Evolutionary conservation across 2,329 filamentous ascomycete species (phyloP).

Genomic region (Colletotrichum sp.): DNA sequence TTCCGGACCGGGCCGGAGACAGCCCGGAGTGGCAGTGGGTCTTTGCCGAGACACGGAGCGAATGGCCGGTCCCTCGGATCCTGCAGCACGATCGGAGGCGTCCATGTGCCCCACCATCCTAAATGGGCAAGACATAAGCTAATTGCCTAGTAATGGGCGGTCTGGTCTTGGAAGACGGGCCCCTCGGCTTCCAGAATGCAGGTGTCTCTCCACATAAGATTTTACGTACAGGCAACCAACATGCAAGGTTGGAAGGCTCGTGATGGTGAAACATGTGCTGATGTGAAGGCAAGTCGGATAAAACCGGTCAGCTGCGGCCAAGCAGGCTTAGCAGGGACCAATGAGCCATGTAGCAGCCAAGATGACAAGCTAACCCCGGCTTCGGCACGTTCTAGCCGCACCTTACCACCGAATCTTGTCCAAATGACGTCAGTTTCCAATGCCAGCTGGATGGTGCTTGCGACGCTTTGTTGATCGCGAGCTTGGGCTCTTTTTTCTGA

Average conservation of each 20-base stretch:
- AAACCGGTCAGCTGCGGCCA: not conserved
- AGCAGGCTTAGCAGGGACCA: not conserved
- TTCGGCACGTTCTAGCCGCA: constrained; percentile 14
- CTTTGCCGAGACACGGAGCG: not conserved
- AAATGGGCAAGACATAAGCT: not conserved
- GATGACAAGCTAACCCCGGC: not conserved
- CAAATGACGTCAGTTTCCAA: constrained; percentile 11
- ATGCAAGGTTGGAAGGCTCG: constrained; percentile 12
- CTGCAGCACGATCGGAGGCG: not conserved
- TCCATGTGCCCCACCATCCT: not conserved
- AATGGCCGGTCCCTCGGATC: not conserved
- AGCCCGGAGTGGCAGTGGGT: not conserved
- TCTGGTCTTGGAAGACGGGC: not conserved
- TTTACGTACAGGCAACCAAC: not conserved
- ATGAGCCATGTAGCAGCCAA: not conserved
- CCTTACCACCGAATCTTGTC: not conserved
- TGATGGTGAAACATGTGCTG: constrained; percentile 14
- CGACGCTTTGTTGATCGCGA: constrained; percentile 17
- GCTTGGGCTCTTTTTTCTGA: not conserved
- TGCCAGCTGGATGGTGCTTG: constrained; percentile 2
- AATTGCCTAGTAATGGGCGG: not conserved
- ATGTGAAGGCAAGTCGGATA: not conserved
- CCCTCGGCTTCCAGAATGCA: not conserved
- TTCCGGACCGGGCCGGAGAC: not conserved
- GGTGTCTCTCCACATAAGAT: not conserved